Evolutionary conservation across 169 alveolate species (phyloP).

Genomic region (Besnoitia besnoiti): DNA sequence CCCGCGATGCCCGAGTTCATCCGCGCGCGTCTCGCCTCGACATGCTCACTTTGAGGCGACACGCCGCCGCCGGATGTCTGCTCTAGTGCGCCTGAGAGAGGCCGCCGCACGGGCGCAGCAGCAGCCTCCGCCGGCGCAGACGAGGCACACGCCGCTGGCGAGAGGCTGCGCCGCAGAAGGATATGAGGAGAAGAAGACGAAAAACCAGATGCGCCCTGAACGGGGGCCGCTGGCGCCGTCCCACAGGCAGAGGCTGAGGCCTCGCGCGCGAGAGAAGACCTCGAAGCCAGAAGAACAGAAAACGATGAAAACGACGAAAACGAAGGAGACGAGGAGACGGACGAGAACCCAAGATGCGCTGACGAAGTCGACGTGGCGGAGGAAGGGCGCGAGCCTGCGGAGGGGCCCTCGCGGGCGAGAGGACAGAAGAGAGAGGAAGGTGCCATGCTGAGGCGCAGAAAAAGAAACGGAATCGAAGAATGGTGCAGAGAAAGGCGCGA

Average conservation of each 20-base stretch:
- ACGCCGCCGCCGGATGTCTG: background rate
- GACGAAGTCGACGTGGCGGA: background rate
- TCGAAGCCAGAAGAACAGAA: background rate
- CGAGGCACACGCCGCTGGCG: too few relatives aligned
- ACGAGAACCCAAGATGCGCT: background rate
- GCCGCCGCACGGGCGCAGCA: too few relatives aligned
- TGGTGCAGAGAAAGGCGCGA: background rate
- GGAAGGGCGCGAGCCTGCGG: background rate
- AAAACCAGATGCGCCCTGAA: background rate
- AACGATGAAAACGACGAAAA: background rate
- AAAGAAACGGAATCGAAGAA: background rate
- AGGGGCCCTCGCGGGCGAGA: too few relatives aligned
- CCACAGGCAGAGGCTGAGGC: background rate
- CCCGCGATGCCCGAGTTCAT: constrained; percentile 54
- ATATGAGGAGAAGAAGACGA: background rate
- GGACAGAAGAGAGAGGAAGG: background rate
- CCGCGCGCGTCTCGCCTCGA: constrained; percentile 8
- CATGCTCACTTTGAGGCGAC: background rate
- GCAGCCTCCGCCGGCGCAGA: too few relatives aligned
- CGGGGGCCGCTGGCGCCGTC: background rate
- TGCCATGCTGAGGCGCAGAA: background rate
- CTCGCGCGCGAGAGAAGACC: background rate
- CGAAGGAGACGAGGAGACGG: background rate
- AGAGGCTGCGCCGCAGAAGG: too few relatives aligned
- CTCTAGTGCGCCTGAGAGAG: too few relatives aligned